Evolutionary conservation across 2,329 filamentous ascomycete genomes (phyloP).

Genomic region (Diaporthe ilicicola): DNA sequence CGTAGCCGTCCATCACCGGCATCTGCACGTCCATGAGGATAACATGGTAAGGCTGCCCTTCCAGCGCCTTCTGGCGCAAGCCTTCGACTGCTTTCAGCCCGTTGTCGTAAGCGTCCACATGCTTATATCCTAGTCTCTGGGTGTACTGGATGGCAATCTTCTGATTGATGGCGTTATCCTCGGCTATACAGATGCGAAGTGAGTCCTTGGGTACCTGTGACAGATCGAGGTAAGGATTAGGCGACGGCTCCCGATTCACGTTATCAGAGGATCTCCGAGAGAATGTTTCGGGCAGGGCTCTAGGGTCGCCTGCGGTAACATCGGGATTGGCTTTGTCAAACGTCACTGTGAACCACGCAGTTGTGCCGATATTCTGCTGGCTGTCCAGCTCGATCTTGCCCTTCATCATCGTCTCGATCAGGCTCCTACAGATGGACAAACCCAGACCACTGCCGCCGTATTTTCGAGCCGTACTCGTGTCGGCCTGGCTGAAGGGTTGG

Average conservation of each 20-base stretch:
- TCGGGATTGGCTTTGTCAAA: slow-evolving; percentile 82
- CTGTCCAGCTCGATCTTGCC: slow-evolving; percentile 86
- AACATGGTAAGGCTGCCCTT: slow-evolving; percentile 83
- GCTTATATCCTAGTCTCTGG: slow-evolving; percentile 81
- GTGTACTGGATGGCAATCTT: slow-evolving; percentile 94
- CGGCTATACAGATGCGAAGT: slow-evolving; percentile 89
- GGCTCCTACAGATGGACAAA: slow-evolving; percentile 91
- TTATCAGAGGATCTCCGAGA: slow-evolving; percentile 34
- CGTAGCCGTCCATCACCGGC: slow-evolving; percentile 92
- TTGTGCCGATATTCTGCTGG: slow-evolving; percentile 74
- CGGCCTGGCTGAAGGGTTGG: slow-evolving; percentile 91
- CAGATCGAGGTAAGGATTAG: slow-evolving; percentile 68
- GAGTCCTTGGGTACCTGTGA: slow-evolving; percentile 78
- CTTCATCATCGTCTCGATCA: slow-evolving; percentile 92
- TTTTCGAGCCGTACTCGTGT: slow-evolving; percentile 87
- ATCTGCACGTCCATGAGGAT: slow-evolving; percentile 97
- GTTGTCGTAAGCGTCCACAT: slow-evolving; percentile 88
- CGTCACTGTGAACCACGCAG: slow-evolving; percentile 80
- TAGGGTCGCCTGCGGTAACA: slow-evolving; percentile 62
- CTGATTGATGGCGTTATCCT: slow-evolving; percentile 95
- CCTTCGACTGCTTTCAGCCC: slow-evolving; percentile 89
- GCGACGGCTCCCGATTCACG: slow-evolving; percentile 48
- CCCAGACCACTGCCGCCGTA: slow-evolving; percentile 93
- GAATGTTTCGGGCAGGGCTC: slow-evolving; percentile 30
- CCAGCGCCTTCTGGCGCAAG: slow-evolving; percentile 74